Evolutionary conservation across 305 asterid species (phyloP).

Genomic region (Euphrasia arctica): DNA sequence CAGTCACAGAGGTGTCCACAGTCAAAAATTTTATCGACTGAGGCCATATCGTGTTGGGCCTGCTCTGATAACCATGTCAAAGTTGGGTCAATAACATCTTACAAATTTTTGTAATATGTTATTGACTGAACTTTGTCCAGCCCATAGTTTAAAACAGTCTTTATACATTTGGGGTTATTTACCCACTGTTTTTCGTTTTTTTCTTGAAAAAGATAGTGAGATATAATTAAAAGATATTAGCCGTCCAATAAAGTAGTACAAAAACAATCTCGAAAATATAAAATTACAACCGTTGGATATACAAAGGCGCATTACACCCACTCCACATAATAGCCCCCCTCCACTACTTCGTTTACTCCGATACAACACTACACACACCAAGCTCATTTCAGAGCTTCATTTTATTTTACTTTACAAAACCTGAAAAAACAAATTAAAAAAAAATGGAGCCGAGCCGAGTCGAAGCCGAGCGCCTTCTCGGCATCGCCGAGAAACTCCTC

Average conservation of each 20-base stretch:
- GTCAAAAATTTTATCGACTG: too few species aligned
- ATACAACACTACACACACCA: not conserved
- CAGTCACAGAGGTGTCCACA: too few species aligned
- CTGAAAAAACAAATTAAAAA: constrained; percentile 37
- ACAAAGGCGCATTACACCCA: not conserved
- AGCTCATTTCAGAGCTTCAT: not conserved
- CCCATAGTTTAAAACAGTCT: too few species aligned
- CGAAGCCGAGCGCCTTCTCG: constrained; percentile 87
- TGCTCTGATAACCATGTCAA: too few species aligned
- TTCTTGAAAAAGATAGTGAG: too few species aligned
- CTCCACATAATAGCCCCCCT: not conserved
- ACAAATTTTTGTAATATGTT: too few species aligned
- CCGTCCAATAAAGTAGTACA: not conserved
- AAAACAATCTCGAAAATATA: too few species aligned
- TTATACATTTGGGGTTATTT: too few species aligned
- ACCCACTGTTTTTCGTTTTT: too few species aligned
- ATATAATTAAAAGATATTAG: not conserved
- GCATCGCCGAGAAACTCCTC: constrained; percentile 88
- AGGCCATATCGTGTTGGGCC: too few species aligned
- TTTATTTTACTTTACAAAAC: not conserved
- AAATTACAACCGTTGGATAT: not conserved
- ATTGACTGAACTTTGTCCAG: too few species aligned
- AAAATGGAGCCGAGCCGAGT: constrained; percentile 70
- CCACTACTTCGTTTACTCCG: not conserved
- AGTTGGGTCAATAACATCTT: too few species aligned